Conservation (phyloP, 306 rosid genomes). For the Oxytropis ochrocephala region DNA sequence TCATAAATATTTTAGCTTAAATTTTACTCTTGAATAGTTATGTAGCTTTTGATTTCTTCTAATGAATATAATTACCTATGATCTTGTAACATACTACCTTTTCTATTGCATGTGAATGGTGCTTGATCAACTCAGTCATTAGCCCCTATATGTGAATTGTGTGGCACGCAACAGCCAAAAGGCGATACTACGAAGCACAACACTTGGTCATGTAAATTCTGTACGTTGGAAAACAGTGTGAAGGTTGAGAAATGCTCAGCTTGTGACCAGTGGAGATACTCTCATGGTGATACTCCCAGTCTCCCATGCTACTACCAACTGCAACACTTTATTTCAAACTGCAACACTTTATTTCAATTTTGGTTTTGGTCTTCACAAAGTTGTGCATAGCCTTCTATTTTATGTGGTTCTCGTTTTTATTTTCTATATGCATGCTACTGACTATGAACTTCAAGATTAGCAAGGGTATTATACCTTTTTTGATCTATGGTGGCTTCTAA, state of each 20-base stretch:
- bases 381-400: not conserved
- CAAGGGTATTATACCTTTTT: not conserved
- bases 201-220: conserved; percentile 59
- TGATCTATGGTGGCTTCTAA: too few relatives aligned
- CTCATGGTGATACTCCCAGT: too few relatives aligned
- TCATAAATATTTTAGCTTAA: not conserved
- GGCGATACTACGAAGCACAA: conserved; percentile 41
- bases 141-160: conserved; percentile 65
- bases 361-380: not conserved
- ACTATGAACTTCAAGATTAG: not conserved
- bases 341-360: not conserved
- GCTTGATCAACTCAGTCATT: conserved; percentile 42
- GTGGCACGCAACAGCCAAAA: conserved; percentile 49
- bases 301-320: too few relatives aligned
- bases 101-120: conserved; percentile 36
- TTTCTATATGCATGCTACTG: not conserved
- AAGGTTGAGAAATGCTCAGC: conserved; percentile 59
- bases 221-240: conserved; percentile 63
- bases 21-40: not conserved
- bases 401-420: not conserved
- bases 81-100: not conserved
- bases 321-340: not conserved
- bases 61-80: not conserved
- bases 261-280: conserved; percentile 70
- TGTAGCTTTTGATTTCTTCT: not conserved